phyloP scores from a whole-genome alignment of 2,329 filamentous ascomycete species.

The Oidium heveae region DNA sequence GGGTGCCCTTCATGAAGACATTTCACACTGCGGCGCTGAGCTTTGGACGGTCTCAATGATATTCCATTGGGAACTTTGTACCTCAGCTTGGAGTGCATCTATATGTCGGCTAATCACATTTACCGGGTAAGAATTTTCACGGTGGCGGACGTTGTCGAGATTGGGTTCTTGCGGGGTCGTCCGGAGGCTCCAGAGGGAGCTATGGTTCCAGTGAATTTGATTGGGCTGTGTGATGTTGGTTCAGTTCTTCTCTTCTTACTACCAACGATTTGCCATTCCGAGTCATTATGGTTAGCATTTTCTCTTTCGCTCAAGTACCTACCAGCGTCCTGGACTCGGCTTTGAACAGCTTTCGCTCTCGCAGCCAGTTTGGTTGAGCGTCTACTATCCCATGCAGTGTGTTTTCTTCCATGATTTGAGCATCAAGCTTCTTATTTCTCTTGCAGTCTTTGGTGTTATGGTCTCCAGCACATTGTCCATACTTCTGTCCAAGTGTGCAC shows the following conservation, averaged over 20 bases:
- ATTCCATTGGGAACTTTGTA: too few relatives aligned
- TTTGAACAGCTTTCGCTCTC: neutral
- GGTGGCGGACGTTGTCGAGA: too few relatives aligned
- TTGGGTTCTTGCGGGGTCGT: neutral
- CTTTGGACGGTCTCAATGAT: too few relatives aligned
- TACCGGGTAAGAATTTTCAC: too few relatives aligned
- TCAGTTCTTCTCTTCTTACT: neutral
- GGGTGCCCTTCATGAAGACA: neutral
- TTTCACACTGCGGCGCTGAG: neutral
- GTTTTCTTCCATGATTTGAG: neutral
- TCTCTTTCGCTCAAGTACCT: neutral
- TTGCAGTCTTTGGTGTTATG: neutral
- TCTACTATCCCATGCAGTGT: neutral
- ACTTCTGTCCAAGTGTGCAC: neutral
- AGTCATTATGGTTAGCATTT: too few relatives aligned
- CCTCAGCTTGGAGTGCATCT: too few relatives aligned
- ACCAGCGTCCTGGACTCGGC: neutral
- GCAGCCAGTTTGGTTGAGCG: neutral
- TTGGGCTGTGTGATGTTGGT: too few relatives aligned
- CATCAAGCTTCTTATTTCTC: neutral
- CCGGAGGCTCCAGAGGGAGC: neutral
- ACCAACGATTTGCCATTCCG: neutral
- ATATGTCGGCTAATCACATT: too few relatives aligned
- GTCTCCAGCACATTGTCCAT: neutral
- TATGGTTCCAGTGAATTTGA: neutral